Base-by-base conservation (phyloP, 345 rosid genomes). In the Streptanthus diversifolius region DNA sequence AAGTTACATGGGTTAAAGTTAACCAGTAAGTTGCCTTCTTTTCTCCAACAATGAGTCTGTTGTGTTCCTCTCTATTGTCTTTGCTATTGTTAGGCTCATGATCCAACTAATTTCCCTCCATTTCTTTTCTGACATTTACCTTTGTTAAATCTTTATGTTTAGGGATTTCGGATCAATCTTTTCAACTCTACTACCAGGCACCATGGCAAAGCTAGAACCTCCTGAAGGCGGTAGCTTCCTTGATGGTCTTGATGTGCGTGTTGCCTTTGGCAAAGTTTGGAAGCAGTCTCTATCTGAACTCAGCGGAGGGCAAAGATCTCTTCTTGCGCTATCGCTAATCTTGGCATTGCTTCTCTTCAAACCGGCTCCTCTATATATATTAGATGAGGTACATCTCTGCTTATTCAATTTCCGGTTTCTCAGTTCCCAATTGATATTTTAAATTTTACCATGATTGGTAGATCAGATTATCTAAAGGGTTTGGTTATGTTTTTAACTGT, bases 1-100 rank as follows among this genome's bases (percentile, higher is more conserved):
- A 86, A 81, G 96, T 91, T 71, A 95, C 99, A 2, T 95, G 99
- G 99, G 95, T 91, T 62, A 95, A 95, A 87, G 99, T 95, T 58
- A 95, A 88, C 77, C 82, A 71, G 99, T 88, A 68, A 82, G 89
- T 66, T 24, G 36, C 45, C 32, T 49, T 60, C 43, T 30, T 51
- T 41, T 19, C 63, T 9, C 19, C 33, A 36, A 49, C 54, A 25
- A 10, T 5, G 55, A 61, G 52, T 25, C 25, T 58, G 48, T 49
- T 5, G 0, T 51, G 36, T 22, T 22, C 35, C 4, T 24, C 66
- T 61, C 21, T 24, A 5, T 40, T 39, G 3, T 39, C 10, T 66
- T 29, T 52, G 60, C 36, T 41, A 21, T 61, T 43, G 8, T 12
- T 12, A 21, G 58, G 45, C 18, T 56, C 27, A 70, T 15, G 37